Base-by-base conservation (phyloP, 352 stramenopile species). In the Globisporangium barbulae region DNA sequence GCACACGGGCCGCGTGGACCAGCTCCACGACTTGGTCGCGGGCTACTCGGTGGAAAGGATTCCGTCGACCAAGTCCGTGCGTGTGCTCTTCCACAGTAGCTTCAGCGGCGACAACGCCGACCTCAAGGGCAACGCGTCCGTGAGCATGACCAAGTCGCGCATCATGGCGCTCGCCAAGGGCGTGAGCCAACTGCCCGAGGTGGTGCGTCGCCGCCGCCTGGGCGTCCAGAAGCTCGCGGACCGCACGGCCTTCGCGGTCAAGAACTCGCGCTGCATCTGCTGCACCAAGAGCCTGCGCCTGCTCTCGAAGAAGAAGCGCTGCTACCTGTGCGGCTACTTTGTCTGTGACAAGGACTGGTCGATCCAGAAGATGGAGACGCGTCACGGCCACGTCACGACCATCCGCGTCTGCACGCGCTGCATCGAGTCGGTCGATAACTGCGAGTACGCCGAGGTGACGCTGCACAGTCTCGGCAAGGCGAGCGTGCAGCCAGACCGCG, bases 151-250 rank as follows among this genome's bases (percentile, higher is more conserved):
- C 61, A 64, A 76, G 47, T 73, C 71, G 25, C 69, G 76, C 9
- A 60, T 84, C 52, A 71, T 80, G 74, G 62, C 64, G 9, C 61
- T 85, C 47, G 77, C 77, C 37, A 67, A 63, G 3, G 74, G 72
- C 61, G 69, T 68, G 1, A 73, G 68, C 17, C 67, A 73, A 1
- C 59, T 91, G 5, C 71, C 76, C 5, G 71, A 75, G 7, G 60
- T 91, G 12, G 72, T 92, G 15, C 78, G 78, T 1, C 72, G 83
- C 19, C 79, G 78, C 0, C 79, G 83, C 7, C 77, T 92, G 33
- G 81, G 79, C 21, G 70, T 74, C 5, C 83, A 90, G 60, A 71
- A 73, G 39, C 72, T 91, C 2, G 74, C 81, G 0, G 71, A 90
- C 63, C 71, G 63, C 39, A 68, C 59, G n/a, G 53, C 75, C 0